Conservation (phyloP, 192 early-diverging fungal genomes). For the Coemansia sp. region DNA sequence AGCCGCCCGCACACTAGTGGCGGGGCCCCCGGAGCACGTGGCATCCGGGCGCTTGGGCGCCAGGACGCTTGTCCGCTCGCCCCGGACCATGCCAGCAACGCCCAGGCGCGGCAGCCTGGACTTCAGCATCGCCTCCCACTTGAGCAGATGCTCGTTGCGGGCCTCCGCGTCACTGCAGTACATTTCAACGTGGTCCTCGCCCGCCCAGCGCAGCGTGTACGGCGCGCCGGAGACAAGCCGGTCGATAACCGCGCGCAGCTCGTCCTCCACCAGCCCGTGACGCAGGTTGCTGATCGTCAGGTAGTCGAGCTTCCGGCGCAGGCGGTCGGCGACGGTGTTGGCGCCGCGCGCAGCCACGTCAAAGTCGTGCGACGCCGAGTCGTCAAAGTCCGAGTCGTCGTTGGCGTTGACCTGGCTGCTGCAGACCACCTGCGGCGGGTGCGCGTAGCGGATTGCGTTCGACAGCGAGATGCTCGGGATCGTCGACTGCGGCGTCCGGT, state of each 20-base stretch:
- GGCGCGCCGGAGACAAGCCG: conserved; percentile 14
- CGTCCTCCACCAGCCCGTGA: conserved; percentile 34
- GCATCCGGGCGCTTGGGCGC: not conserved
- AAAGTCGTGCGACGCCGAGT: conserved; percentile 29
- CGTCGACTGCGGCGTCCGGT: conserved; percentile 18
- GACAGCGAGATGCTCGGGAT: conserved; percentile 41
- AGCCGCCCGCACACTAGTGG: not conserved
- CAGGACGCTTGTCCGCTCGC: not conserved
- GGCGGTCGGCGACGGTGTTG: conserved; percentile 20
- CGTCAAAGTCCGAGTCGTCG: conserved; percentile 27
- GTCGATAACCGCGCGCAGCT: conserved; percentile 31
- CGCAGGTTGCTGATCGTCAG: conserved; percentile 35
- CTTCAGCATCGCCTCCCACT: conserved; percentile 35
- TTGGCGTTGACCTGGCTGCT: conserved; percentile 23
- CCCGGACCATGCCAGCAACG: conserved; percentile 32
- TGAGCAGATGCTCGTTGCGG: conserved; percentile 24
- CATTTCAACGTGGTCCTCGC: conserved; percentile 38
- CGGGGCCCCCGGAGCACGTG: no score
- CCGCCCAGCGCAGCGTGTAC: conserved; percentile 26
- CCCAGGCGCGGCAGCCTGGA: conserved; percentile 34
- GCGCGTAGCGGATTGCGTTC: conserved; percentile 29
- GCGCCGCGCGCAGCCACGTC: conserved; percentile 1
- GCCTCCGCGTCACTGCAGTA: conserved; percentile 19
- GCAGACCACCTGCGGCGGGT: conserved; percentile 33
- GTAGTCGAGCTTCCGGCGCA: conserved; percentile 27